Evolutionary conservation across 768 basidiomycete species (phyloP).

Genomic region (Sarcodon aspratus): DNA sequence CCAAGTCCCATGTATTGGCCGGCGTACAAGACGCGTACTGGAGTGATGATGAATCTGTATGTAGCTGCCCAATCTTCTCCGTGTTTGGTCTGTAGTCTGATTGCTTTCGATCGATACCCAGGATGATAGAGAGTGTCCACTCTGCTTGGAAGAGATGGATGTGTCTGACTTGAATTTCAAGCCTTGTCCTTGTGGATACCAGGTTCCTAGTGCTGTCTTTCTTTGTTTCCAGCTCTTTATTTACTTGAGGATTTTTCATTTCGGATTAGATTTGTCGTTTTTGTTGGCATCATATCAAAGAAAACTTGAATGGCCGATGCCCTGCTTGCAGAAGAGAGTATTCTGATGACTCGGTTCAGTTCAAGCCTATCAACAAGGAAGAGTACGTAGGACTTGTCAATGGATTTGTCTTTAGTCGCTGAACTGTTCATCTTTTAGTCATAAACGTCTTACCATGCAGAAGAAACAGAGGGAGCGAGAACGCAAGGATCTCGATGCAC

Average conservation of each 20-base stretch:
- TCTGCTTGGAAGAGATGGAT: conserved; percentile 98
- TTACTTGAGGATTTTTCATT: neutral
- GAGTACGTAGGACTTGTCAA: conserved; percentile 54
- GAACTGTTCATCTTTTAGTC: conserved; percentile 35
- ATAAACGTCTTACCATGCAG: conserved; percentile 89
- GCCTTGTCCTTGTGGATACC: conserved; percentile 97
- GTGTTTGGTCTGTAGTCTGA: neutral
- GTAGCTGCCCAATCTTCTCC: conserved; percentile 13
- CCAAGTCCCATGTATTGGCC: conserved; percentile 77
- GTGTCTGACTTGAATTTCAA: conserved; percentile 98
- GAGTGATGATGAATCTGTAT: conserved; percentile 84
- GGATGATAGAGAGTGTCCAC: conserved; percentile 97
- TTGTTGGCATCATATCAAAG: conserved; percentile 98
- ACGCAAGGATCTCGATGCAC: conserved; percentile 84
- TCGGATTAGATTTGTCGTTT: conserved; percentile 83
- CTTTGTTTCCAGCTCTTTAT: conserved; percentile 5
- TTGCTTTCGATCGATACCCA: conserved; percentile 20
- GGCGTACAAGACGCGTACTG: conserved; percentile 95
- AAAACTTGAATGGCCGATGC: conserved; percentile 91
- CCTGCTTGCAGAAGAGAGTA: conserved; percentile 93
- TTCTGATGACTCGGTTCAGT: conserved; percentile 86
- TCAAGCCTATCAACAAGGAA: conserved; percentile 89
- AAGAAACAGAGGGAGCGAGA: conserved; percentile 94
- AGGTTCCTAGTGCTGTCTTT: conserved; percentile 37
- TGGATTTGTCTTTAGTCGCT: conserved; percentile 3